Conservation (phyloP, 306 rosid genomes). For the Quercus berberidifolia region DNA sequence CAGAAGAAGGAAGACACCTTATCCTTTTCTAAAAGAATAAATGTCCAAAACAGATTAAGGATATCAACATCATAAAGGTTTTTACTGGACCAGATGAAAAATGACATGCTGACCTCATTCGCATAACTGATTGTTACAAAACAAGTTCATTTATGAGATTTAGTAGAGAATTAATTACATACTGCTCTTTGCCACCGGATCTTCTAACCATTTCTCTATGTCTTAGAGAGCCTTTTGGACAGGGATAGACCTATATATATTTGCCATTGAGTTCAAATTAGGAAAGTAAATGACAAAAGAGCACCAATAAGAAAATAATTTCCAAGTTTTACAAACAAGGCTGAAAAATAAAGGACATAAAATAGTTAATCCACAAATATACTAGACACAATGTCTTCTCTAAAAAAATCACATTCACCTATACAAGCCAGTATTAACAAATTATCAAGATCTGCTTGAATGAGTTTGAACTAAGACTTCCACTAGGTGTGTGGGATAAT, state of each 20-base stretch:
- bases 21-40: background rate
- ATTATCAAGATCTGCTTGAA: too few species aligned
- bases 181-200: conserved; percentile 88
- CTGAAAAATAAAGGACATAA: background rate
- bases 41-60: background rate
- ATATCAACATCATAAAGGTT: background rate
- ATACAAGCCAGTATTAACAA: background rate
- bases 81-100: background rate
- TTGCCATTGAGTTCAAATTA: conserved; percentile 22
- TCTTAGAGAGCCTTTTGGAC: conserved; percentile 88
- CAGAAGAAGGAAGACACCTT: background rate
- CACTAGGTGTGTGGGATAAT: too few species aligned
- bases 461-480: too few species aligned
- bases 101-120: background rate
- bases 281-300: conserved; percentile 11
- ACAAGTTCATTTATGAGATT: conserved; percentile 6
- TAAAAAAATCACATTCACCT: background rate
- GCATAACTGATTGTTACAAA: background rate
- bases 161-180: conserved; percentile 38
- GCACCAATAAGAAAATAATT: conserved; percentile 11
- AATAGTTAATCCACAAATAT: background rate
- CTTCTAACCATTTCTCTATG: conserved; percentile 74
- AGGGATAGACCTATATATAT: conserved; percentile 76
- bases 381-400: background rate
- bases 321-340: conserved; percentile 4